Evolutionary conservation across 768 basidiomycete genomes (phyloP), one percentile per base, ranked within the genome.

Genomic region (Neoboletus magnificus): DNA sequence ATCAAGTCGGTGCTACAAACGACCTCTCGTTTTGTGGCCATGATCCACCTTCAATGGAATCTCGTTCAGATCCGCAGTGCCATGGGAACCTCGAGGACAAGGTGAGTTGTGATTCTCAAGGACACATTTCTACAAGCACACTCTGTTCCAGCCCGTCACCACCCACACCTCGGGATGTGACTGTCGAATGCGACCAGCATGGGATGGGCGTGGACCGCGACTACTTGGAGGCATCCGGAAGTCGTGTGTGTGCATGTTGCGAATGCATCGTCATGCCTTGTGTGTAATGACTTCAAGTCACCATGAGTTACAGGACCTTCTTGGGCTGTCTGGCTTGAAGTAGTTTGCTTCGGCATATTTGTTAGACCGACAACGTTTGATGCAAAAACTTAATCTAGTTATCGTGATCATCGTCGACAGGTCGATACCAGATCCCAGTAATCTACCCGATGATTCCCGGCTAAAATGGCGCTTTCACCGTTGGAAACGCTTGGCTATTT

Each of bases 51-150:
- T 22, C 12, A 53, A 39, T 13, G 35, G 16, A 9, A 20, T 33
- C 32, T 50, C 37, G 30, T 45, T 49, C 43, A 27, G n/a, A 30
- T 30, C 33, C 18, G 27, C 18, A 35, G 41, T 35, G 44, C 16
- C 44, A 47, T 22, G 23, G 4, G 16, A 37, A 25, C 66, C 65
- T 57, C 49, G 44, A 59, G 63, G 65, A 46, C 13, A 60, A 27
- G 43, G 66, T 27, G 60, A 55, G 63, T 52, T 43, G 29, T 50
- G 52, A 48, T 48, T 56, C 36, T 23, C 15, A 9, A 41, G 32
- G 29, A 23, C 22, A 6, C 53, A 33, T 29, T 39, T 12, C 16
- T 37, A 35, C 39, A 32, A 33, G 29, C 48, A 56, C 37, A 30
- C 43, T 16, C n/a, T 49, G 15, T 39, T 12, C 32, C 23, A 46